These are phyloP conservation scores for Yamadazyma aaseri DNA, from an alignment of 1,139 yeast species.

Conservation along the genomic window DNA sequence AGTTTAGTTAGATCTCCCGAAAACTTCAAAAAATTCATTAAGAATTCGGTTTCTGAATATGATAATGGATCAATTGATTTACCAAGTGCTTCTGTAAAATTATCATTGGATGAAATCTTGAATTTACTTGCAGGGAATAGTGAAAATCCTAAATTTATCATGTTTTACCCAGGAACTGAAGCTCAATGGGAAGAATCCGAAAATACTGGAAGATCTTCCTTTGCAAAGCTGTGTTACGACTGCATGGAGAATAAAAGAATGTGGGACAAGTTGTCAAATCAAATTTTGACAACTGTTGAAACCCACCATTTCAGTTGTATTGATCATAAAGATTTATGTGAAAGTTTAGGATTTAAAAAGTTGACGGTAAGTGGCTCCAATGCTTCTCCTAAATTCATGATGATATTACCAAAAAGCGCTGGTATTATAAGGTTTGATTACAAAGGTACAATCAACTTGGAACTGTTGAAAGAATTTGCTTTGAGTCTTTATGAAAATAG, in stretches of 20 bases:
- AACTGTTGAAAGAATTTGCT: constrained; percentile 33
- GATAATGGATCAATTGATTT: constrained; percentile 35
- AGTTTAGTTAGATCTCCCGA: constrained; percentile 45
- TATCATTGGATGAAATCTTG: constrained; percentile 33
- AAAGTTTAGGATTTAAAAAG: constrained; percentile 42
- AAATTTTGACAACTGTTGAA: constrained; percentile 39
- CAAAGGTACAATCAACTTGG: constrained; percentile 23
- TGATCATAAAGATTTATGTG: constrained; percentile 49
- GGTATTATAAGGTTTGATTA: constrained; percentile 39
- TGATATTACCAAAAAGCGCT: constrained; percentile 41
- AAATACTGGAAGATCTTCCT: constrained; percentile 32
- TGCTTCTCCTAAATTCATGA: constrained; percentile 28
- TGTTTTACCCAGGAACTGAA: constrained; percentile 62
- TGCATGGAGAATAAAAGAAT: constrained; percentile 50
- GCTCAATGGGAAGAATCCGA: constrained; percentile 41
- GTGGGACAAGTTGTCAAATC: constrained; percentile 60
- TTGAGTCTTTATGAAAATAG: constrained; percentile 33
- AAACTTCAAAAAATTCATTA: constrained; percentile 51
- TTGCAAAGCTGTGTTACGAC: constrained; percentile 40
- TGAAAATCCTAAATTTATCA: constrained; percentile 50
- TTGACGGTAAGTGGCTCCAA: constrained; percentile 18
- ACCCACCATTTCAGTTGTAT: constrained; percentile 62
- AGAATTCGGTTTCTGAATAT: constrained; percentile 49
- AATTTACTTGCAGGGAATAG: constrained; percentile 47
- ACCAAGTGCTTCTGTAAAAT: constrained; percentile 37